These are phyloP conservation scores for Pleurotus tuoliensis DNA, from an alignment of 768 basidiomycete genomes.

Conservation along the genomic window DNA sequence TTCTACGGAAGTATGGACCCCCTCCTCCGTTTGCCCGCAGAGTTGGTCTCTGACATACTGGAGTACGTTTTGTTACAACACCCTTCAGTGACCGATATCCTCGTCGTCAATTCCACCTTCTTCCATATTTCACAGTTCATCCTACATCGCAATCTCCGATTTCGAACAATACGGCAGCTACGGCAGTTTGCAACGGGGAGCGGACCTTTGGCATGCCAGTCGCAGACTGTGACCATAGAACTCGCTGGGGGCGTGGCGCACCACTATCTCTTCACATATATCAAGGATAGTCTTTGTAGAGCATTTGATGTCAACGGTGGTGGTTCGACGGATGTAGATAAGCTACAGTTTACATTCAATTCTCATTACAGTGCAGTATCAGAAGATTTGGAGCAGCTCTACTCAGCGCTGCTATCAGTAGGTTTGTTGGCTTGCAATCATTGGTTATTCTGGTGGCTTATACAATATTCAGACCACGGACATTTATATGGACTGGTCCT, in stretches of 20 bases:
- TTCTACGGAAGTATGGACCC: neutral
- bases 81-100: conserved; percentile 10
- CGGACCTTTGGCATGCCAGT: conserved; percentile 10
- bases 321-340: conserved; percentile 10
- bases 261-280: conserved; percentile 15
- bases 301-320: neutral
- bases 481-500: conserved; percentile 56
- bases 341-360: conserved; percentile 33
- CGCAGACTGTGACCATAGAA: conserved; percentile 1
- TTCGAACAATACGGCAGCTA: conserved; percentile 19
- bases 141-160: conserved; percentile 23
- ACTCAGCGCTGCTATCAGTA: conserved; percentile 28
- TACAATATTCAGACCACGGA: conserved; percentile 31
- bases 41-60: neutral
- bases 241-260: neutral
- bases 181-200: neutral
- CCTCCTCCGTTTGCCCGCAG: neutral
- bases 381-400: conserved; percentile 20
- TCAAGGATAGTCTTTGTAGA: conserved; percentile 6
- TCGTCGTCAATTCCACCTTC: conserved; percentile 19
- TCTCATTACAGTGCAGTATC: conserved; percentile 29
- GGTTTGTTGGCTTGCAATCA: conserved; percentile 24
- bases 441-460: neutral
- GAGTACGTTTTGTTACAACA: neutral
- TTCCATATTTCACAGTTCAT: conserved; percentile 13